These are phyloP conservation scores for Daldinia sp. DNA, from an alignment of 2,329 filamentous ascomycete genomes.

Conservation along the genomic window DNA sequence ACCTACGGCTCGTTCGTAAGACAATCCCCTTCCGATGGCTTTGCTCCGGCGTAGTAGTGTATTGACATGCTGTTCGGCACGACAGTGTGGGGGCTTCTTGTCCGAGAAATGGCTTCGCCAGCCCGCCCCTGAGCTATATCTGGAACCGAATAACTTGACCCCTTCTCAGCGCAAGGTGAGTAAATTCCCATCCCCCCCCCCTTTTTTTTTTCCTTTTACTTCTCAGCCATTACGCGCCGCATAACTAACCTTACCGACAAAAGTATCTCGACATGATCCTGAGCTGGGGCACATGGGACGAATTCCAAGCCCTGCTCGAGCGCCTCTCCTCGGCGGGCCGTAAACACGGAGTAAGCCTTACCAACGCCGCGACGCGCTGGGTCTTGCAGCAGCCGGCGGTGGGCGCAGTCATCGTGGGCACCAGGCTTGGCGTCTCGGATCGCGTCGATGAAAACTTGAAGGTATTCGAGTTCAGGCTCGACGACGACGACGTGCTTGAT, in stretches of 20 bases:
- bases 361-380: constrained; percentile 48
- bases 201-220: too few species aligned
- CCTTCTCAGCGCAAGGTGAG: constrained; percentile 49
- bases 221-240: neutral
- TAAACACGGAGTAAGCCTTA: constrained; percentile 42
- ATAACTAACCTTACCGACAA: neutral
- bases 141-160: constrained; percentile 42
- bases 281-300: constrained; percentile 44
- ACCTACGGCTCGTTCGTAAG: constrained; percentile 49
- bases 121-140: constrained; percentile 47
- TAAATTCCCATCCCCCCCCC: neutral
- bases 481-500: constrained; percentile 37
- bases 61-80: neutral
- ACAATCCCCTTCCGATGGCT: neutral
- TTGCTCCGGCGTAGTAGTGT: neutral
- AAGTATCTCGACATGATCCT: constrained; percentile 47
- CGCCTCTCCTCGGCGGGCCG: constrained; percentile 37
- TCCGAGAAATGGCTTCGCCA: constrained; percentile 46
- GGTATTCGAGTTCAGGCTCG: constrained; percentile 41
- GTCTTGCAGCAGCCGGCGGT: constrained; percentile 47
- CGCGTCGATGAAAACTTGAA: constrained; percentile 43
- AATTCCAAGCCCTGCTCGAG: constrained; percentile 45
- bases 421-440: constrained; percentile 43
- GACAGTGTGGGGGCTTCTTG: constrained; percentile 49
- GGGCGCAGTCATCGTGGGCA: constrained; percentile 49